A percentile compares a stretch with the other conserved stretches of the same genome.
Conservation (phyloP, 2,329 filamentous ascomycete genomes). For the Grosmannia huntii region DNA sequence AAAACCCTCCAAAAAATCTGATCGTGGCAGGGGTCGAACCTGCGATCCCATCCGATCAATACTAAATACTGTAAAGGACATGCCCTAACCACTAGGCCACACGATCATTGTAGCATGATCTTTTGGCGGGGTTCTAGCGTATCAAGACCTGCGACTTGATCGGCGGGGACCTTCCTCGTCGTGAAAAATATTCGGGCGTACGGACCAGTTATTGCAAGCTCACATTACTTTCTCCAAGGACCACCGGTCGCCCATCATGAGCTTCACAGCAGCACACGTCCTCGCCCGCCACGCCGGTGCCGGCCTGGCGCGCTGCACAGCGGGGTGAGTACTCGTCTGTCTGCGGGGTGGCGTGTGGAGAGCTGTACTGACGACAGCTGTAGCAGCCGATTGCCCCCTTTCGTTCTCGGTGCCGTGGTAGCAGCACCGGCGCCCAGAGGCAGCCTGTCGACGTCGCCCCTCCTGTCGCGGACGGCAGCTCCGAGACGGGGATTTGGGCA, state of each 20-base stretch:
- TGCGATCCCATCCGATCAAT: slow-evolving; percentile 16
- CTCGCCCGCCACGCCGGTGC: slow-evolving; percentile 5
- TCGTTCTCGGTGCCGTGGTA: background rate
- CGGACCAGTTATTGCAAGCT: background rate
- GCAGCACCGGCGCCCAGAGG: too few species aligned
- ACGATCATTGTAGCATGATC: slow-evolving; percentile 9
- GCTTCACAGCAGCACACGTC: slow-evolving; percentile 3
- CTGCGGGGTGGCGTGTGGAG: too few species aligned
- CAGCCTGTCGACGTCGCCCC: too few species aligned
- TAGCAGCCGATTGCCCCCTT: too few species aligned
- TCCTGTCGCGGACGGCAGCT: background rate
- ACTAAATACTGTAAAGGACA: slow-evolving; percentile 14
- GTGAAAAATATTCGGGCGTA: background rate
- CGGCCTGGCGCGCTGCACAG: slow-evolving; percentile 1
- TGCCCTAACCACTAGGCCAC: slow-evolving; percentile 17
- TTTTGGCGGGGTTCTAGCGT: background rate
- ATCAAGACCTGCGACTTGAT: background rate
- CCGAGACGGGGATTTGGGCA: slow-evolving; percentile 6
- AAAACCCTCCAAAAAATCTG: slow-evolving; percentile 6
- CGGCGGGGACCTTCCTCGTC: background rate
- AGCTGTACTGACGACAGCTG: too few species aligned
- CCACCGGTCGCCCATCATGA: slow-evolving; percentile 3
- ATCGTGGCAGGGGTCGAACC: slow-evolving; percentile 18
- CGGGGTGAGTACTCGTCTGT: slow-evolving; percentile 1
- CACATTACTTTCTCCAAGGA: background rate